These are phyloP conservation scores for Mimosa bimucronata DNA, from an alignment of 306 rosid genomes.

Conservation along the genomic window DNA sequence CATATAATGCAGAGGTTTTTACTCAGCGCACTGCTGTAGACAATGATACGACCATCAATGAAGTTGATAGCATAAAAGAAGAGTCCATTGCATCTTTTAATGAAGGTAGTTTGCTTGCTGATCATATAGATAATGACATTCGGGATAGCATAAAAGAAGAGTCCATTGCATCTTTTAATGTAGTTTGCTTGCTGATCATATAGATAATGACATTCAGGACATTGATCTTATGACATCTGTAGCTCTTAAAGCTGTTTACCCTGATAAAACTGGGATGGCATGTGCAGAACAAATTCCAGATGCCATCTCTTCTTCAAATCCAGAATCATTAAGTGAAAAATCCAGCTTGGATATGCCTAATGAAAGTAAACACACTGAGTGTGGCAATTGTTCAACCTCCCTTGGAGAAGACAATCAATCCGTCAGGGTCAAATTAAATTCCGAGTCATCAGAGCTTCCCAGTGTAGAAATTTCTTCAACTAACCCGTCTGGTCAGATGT, in stretches of 20 bases:
- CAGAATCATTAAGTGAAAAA: conserved; percentile 36
- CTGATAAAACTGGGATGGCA: conserved; percentile 39
- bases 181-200: conserved; percentile 35
- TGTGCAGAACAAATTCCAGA: conserved; percentile 45
- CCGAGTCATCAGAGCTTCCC: conserved; percentile 38
- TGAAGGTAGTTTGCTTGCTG: conserved; percentile 41
- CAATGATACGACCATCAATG: conserved; percentile 40
- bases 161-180: conserved; percentile 40
- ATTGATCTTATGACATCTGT: conserved; percentile 38
- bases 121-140: no score
- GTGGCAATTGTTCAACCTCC: conserved; percentile 26
- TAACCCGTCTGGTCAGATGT: conserved; percentile 37
- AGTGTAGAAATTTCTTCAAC: conserved; percentile 41
- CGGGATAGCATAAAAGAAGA: conserved; percentile 38
- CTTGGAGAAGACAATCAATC: conserved; percentile 41
- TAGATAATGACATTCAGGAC: conserved; percentile 36
- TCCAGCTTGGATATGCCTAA: conserved; percentile 33
- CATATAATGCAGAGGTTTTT: conserved; percentile 43
- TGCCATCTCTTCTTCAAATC: conserved; percentile 36
- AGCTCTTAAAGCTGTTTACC: conserved; percentile 38
- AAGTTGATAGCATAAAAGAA: conserved; percentile 41
- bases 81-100: conserved; percentile 38
- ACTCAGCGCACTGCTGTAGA: conserved; percentile 41
- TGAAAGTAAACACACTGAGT: conserved; percentile 40
- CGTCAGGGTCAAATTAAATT: conserved; percentile 37